Evolutionary conservation across 805 yeast genomes (phyloP).

Genomic region (Metschnikowia henanensis): DNA sequence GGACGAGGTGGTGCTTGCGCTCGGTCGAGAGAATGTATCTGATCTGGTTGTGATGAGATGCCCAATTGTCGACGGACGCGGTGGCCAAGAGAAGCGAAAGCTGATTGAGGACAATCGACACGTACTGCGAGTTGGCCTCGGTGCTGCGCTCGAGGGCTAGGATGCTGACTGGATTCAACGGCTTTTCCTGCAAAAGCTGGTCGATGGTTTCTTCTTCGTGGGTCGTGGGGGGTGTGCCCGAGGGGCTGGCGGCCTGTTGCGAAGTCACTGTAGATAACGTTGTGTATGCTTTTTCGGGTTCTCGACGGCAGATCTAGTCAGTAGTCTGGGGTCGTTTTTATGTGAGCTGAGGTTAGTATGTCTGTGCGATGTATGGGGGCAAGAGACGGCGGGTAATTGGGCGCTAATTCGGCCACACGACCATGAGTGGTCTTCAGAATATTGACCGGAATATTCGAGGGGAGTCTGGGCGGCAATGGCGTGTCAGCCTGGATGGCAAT

Average conservation of each 20-base stretch:
- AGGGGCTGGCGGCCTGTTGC: constrained; percentile 34
- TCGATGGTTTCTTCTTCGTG: constrained; percentile 8
- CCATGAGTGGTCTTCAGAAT: no score
- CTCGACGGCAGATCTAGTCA: constrained; percentile 36
- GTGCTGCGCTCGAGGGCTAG: constrained; percentile 23
- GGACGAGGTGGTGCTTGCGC: constrained; percentile 11
- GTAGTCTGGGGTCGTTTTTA: constrained; percentile 31
- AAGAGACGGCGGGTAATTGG: not conserved
- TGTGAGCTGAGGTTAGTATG: not conserved
- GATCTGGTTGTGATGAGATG: constrained; percentile 43
- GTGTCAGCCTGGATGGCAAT: no score
- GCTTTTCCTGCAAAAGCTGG: constrained; percentile 11
- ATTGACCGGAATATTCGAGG: no score
- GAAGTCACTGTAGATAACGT: constrained; percentile 33
- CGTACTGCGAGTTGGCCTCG: constrained; percentile 17
- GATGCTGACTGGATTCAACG: constrained; percentile 9
- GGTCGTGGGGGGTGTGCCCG: constrained; percentile 32
- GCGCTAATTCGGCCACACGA: no score
- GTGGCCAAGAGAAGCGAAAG: constrained; percentile 50
- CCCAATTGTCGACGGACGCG: constrained; percentile 40
- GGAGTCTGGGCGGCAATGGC: no score
- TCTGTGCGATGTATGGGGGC: not conserved
- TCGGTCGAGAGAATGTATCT: constrained; percentile 38
- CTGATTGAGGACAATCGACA: constrained; percentile 49
- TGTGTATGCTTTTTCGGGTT: constrained; percentile 2